Base-by-base conservation (phyloP, 2,329 filamentous ascomycete species). In the Dothiorella sarmentorum region DNA sequence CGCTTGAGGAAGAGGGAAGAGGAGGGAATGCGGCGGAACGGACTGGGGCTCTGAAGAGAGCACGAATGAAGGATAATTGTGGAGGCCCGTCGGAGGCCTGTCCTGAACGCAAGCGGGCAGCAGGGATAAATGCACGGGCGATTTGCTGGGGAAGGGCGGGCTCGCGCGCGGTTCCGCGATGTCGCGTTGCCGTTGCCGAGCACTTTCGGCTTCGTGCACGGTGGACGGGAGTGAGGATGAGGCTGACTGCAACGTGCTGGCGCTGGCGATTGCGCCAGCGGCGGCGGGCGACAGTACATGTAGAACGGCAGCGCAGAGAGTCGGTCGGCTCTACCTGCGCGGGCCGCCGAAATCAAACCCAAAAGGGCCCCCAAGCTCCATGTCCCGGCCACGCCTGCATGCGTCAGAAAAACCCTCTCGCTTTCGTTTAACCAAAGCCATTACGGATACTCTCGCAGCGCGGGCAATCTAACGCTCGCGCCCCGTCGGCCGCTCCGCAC, bases 1-100 rank as follows among this genome's bases (percentile, higher is more conserved):
- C 20, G 35, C n/a, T 22, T 4, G 35, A 27, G 37, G 29, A 56
- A 15, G 29, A 37, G 24, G 43, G 26, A 51, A 40, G 35, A 51
- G 43, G 24, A 33, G 43, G 42, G 43, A 42, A 35, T 9, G 26
- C 29, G 33, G 45, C 24, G 24, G 56, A 43, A 58, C 20, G 22
- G 27, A 11, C n/a, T 31, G 26, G 56, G 35, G 33, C 20, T 43
- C 31, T 57, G 22, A 17, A 37, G 40, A 57, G 47, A 44, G 31
- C 31, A 47, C 20, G 29, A 29, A 58, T 33, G 43, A 29, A 58
- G 44, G 43, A 33, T 51, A 58, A 51, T 45, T 38, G 56, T 58
- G 55, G 42, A 57, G 22, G n/a, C n/a, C n/a, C n/a, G n/a, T n/a
- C n/a, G n/a, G n/a, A n/a, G n/a, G n/a, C n/a, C n/a, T n/a, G n/a